Evolutionary conservation across 805 yeast genomes (phyloP), one percentile per base, ranked within the genome.

Genomic region (Starmerella apicola): DNA sequence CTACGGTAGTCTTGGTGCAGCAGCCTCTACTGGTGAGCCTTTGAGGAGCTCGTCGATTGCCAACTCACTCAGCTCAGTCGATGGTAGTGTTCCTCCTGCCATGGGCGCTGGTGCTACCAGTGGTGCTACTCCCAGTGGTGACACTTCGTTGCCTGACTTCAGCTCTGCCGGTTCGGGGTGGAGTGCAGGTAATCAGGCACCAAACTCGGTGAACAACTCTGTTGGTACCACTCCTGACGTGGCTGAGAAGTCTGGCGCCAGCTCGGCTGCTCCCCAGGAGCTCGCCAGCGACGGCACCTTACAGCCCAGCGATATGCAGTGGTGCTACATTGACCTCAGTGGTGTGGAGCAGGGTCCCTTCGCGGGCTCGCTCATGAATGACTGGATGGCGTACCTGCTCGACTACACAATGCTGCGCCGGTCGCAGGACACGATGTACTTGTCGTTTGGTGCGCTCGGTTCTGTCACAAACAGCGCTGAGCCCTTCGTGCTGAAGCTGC

Each of bases 261-360:
- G 28, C 28, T 25, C 28, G 12, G 28, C n/a, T 25, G 12, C 28
- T 12, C n/a, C n/a, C n/a, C n/a, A n/a, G n/a, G n/a, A n/a, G n/a
- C n/a, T n/a, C n/a, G n/a, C n/a, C n/a, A n/a, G n/a, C n/a, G n/a
- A n/a, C n/a, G 34, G 15, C 5, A 25, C 18, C 16, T 22, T 33
- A 13, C 21, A 26, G 16, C 44, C 45, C 12, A 20, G 24, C 3
- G 5, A 23, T 12, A 22, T 41, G 7, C 24, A 67, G 36, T 83
- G 95, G 95, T 61, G 62, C 42, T 83, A 83, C 56, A 61, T 77
- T 39, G 95, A 83, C 56, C 75, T 82, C 0, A 57, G 67, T 30
- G 82, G 81, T 4, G 67, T 60, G 37, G 76, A 74, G 45, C 94
- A 82, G 55, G 95, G 95, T 18, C 94, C 95, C 3, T 83, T 83